Evolutionary conservation across 176 grass and related monocot genomes (phyloP), one percentile per base, ranked within the genome.

Genomic region (Bolboschoenus planiculmis): DNA sequence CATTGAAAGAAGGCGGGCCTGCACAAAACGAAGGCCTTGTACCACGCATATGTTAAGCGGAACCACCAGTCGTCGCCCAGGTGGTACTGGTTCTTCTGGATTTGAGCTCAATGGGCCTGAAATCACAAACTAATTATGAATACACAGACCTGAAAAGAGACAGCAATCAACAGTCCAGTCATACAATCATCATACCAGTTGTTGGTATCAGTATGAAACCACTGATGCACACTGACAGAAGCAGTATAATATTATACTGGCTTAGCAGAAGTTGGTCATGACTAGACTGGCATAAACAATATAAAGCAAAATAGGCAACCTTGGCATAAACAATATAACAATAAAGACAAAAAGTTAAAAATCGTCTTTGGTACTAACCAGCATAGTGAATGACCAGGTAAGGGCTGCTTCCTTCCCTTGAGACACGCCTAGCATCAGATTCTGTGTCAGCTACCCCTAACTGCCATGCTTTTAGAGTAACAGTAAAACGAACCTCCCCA

Each of bases 391-490:
- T 92, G 86, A 91, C 89, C 87, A 99, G 85, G 34, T 91, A 90
- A 5, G 97, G 97, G 51, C 87, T 99, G 53, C 79, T 92, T 87
- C 93, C 93, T 88, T 93, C 96, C 81, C 88, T 99, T 54, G 87
- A 90, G 74, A 85, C 88, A 82, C 97, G 92, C 61, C 93, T 90
- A 62, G 87, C 86, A 89, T 96, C 97, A 88, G 75, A 76, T 72
- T 99, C 97, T 14, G 88, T 88, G 88, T 99, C 97, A 65, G 84
- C 58, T 30, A 86, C 83, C 53, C 88, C 91, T 84, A 99, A 84
- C 80, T 99, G 97, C 93, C 97, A 99, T 62, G 91, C 97, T 90
- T 89, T 99, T 50, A 99, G 67, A 87, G 91, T 92, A 78, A 99
- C 93, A 33, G 85, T 82, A 87, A 99, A 91, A 65, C 91, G 93